Conservation (phyloP, 257 asterid genomes). For the Verbascum thapsus region DNA sequence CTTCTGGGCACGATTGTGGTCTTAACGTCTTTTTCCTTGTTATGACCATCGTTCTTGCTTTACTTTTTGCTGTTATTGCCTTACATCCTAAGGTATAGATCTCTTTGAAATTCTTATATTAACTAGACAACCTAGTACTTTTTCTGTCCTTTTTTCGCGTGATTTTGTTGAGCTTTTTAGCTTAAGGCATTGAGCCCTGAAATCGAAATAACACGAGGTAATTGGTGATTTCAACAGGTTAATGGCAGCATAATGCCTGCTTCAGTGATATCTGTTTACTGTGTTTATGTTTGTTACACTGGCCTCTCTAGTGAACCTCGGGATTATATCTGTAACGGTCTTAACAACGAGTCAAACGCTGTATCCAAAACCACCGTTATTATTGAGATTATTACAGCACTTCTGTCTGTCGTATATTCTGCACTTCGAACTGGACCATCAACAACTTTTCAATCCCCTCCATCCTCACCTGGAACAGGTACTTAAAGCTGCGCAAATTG, state of each 20-base stretch:
- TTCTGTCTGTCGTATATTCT: constrained; percentile 82
- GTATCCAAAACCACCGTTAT: constrained; percentile 77
- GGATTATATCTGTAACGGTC: constrained; percentile 85
- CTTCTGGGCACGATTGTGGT: constrained; percentile 89
- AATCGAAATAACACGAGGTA: background rate
- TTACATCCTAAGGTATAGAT: constrained; percentile 74
- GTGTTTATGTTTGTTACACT: constrained; percentile 92
- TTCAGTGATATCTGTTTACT: constrained; percentile 83
- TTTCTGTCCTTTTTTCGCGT: too few species aligned
- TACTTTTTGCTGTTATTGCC: constrained; percentile 74
- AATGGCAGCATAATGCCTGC: constrained; percentile 98
- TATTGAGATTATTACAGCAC: constrained; percentile 91
- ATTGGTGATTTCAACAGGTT: constrained; percentile 54
- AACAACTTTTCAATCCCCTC: constrained; percentile 85
- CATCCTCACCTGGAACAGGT: constrained; percentile 94
- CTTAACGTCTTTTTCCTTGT: constrained; percentile 93
- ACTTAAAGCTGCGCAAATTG: constrained; percentile 16
- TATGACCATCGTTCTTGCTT: constrained; percentile 79
- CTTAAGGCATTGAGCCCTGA: too few species aligned
- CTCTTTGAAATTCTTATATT: constrained; percentile 2
- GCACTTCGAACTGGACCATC: constrained; percentile 98
- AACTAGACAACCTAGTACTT: too few species aligned
- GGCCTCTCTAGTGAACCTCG: constrained; percentile 96
- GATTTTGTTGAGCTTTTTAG: too few species aligned
- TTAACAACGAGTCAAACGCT: constrained; percentile 71